phyloP scores from a whole-genome alignment of 306 rosid species.

The Begonia fuchsioides region DNA sequence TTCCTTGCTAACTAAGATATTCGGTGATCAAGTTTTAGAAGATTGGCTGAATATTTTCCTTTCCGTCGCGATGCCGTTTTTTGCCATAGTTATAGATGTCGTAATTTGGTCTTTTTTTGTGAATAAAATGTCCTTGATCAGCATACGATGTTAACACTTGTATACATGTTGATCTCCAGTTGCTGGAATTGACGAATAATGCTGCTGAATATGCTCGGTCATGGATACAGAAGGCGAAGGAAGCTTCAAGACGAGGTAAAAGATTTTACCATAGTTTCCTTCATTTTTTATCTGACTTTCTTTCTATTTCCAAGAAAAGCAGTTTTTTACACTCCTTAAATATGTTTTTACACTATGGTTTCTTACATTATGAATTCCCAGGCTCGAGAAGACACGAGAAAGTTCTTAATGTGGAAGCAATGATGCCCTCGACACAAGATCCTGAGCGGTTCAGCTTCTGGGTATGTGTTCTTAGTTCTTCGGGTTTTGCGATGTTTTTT shows the following conservation, averaged over 20 bases:
- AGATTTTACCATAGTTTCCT: no score
- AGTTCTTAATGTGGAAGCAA: conserved; percentile 52
- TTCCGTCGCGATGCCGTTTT: no score
- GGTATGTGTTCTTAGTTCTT: conserved; percentile 49
- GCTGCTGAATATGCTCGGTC: conserved; percentile 56
- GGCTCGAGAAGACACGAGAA: conserved; percentile 68
- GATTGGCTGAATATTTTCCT: no score
- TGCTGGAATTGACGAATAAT: conserved; percentile 39
- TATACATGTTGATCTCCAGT: conserved; percentile 22
- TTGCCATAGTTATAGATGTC: no score
- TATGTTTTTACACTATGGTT: not conserved
- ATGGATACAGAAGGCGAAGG: conserved; percentile 67
- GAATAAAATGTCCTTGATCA: no score
- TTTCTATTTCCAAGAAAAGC: no score
- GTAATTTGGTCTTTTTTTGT: no score
- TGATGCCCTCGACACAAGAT: conserved; percentile 71
- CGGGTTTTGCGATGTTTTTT: no score
- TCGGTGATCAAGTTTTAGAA: no score
- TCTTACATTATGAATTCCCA: conserved; percentile 10
- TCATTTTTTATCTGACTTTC: not conserved
- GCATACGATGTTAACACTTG: conserved; percentile 4
- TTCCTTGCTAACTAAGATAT: no score
- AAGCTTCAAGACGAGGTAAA: conserved; percentile 62
- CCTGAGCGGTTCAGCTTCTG: conserved; percentile 94
- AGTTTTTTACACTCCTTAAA: no score